phyloP scores from a whole-genome alignment of 2,329 filamentous ascomycete species.

The Fusarium nisikadoi region DNA sequence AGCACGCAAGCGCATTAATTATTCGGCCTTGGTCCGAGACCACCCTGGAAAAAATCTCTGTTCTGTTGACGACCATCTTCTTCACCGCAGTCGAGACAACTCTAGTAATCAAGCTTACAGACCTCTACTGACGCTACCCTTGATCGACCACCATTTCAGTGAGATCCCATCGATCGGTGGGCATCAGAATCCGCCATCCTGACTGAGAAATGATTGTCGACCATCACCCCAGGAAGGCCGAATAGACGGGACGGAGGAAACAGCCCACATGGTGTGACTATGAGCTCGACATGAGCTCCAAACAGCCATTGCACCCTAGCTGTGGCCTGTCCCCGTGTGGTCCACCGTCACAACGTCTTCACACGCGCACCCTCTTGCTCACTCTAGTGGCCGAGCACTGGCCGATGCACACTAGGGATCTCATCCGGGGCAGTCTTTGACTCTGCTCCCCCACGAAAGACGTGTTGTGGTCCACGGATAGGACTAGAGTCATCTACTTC shows the following conservation, averaged over 20 bases:
- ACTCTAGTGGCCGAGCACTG: constrained; percentile 28
- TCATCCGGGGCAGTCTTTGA: constrained; percentile 33
- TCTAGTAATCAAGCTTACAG: constrained; percentile 28
- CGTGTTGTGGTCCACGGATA: constrained; percentile 17
- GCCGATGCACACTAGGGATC: constrained; percentile 24
- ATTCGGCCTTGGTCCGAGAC: constrained; percentile 12
- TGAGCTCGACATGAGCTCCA: constrained; percentile 40
- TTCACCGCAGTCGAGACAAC: constrained; percentile 33
- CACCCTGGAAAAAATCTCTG: constrained; percentile 12
- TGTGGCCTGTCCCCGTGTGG: constrained; percentile 40
- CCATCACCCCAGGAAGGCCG: constrained; percentile 36
- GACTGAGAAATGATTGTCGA: constrained; percentile 40
- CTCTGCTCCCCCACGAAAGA: constrained; percentile 19
- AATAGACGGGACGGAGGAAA: constrained; percentile 43
- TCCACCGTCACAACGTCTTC: constrained; percentile 35
- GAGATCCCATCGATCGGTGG: constrained; percentile 43
- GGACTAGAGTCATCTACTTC: constrained; percentile 19
- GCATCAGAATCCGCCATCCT: constrained; percentile 31
- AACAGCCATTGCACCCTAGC: constrained; percentile 34
- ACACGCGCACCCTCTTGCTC: constrained; percentile 32
- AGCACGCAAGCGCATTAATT: constrained; percentile 10
- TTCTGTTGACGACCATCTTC: not conserved
- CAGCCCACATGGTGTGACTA: constrained; percentile 46
- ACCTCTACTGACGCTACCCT: constrained; percentile 6
- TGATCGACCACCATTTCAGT: constrained; percentile 39